Evolutionary conservation across 306 rosid species (phyloP).

Genomic region (Dryas drummondii): DNA sequence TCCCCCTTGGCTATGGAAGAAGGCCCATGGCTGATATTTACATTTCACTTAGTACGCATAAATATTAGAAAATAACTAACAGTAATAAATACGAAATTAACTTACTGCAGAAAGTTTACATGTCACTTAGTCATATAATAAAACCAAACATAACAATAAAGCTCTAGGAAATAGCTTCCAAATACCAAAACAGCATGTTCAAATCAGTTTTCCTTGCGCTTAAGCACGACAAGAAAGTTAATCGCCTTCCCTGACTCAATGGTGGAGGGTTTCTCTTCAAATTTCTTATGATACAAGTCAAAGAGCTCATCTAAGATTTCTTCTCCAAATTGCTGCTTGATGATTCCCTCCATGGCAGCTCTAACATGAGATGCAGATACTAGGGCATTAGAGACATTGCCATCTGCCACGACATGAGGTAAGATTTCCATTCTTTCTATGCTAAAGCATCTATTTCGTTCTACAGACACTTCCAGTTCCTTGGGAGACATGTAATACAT

Average conservation of each 20-base stretch:
- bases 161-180: too few species aligned
- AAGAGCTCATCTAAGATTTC: conserved; percentile 11
- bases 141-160: too few species aligned
- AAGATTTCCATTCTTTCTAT: not conserved
- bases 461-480: conserved; percentile 8
- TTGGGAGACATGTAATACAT: not conserved
- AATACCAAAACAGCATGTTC: not conserved
- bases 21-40: too few species aligned
- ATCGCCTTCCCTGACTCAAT: not conserved
- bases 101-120: too few species aligned
- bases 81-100: too few species aligned
- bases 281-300: not conserved
- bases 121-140: too few species aligned
- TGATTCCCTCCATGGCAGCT: not conserved
- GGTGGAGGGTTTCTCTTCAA: not conserved
- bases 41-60: too few species aligned
- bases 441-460: conserved; percentile 20
- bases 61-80: too few species aligned
- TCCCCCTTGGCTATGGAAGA: too few species aligned
- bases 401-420: not conserved
- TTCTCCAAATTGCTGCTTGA: conserved; percentile 8
- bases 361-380: not conserved
- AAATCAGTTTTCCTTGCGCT: not conserved
- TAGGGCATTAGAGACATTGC: not conserved
- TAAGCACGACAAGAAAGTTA: conserved; percentile 5